Evolutionary conservation across 2,329 filamentous ascomycete genomes (phyloP).

Genomic region (Aspergillus versicolor): DNA sequence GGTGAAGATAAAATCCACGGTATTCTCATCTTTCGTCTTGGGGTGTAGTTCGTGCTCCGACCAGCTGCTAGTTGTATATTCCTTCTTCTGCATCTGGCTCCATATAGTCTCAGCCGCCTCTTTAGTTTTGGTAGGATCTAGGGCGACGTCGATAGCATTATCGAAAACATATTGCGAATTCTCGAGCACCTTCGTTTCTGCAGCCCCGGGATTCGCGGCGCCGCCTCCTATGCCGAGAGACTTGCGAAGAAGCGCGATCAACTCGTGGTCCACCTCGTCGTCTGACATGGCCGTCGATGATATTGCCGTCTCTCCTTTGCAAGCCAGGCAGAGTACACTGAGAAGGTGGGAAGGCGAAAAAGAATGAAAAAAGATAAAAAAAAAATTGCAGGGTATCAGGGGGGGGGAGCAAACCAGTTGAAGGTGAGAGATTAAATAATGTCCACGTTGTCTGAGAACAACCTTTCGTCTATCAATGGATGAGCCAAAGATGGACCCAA

Average conservation of each 20-base stretch:
- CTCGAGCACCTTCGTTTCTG: constrained; percentile 79
- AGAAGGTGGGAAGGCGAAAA: background rate
- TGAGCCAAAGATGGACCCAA: constrained; percentile 12
- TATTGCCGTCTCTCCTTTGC: background rate
- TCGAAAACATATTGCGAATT: constrained; percentile 84
- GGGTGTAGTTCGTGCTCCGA: constrained; percentile 87
- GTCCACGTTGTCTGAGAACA: background rate
- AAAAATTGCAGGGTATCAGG: background rate
- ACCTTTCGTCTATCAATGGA: constrained; percentile 9
- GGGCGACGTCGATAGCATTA: constrained; percentile 87
- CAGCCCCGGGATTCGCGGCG: constrained; percentile 53
- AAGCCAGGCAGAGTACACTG: background rate
- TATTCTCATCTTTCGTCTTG: constrained; percentile 72
- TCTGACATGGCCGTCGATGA: constrained; percentile 69
- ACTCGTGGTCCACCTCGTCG: constrained; percentile 84
- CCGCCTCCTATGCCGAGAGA: constrained; percentile 66
- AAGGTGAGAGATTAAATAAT: background rate
- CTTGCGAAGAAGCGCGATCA: constrained; percentile 80
- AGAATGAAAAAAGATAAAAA: background rate
- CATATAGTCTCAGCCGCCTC: constrained; percentile 77
- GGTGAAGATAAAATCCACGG: constrained; percentile 90
- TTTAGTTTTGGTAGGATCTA: constrained; percentile 81
- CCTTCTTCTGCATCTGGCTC: constrained; percentile 75
- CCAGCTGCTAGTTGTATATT: constrained; percentile 82
- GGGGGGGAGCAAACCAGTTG: background rate